phyloP scores from a whole-genome alignment of 257 asterid genomes.

The Cinchona pubescens region DNA sequence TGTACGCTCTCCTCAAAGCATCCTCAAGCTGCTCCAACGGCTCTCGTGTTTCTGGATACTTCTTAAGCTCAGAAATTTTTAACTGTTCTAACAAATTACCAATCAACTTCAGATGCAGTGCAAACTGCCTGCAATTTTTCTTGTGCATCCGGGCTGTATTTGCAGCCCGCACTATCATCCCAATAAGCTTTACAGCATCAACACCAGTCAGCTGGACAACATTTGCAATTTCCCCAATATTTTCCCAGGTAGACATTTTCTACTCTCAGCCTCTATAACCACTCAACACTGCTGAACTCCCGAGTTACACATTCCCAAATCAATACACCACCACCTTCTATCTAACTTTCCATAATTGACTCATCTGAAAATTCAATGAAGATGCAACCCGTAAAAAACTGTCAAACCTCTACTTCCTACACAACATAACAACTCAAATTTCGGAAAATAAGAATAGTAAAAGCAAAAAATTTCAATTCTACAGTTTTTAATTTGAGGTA shows the following conservation, averaged over 20 bases:
- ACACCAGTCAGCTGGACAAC: conserved; percentile 76
- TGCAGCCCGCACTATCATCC: conserved; percentile 82
- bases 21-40: conserved; percentile 88
- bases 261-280: background rate
- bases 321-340: conserved; percentile 1
- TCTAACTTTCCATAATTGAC: background rate
- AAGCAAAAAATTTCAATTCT: conserved; percentile 1
- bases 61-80: conserved; percentile 71
- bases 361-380: conserved; percentile 9
- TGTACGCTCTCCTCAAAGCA: conserved; percentile 78
- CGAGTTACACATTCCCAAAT: conserved; percentile 16
- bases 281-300: conserved; percentile 17
- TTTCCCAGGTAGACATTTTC: conserved; percentile 64
- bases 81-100: conserved; percentile 81
- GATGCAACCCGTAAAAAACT: background rate
- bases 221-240: conserved; percentile 75
- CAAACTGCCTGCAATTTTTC: conserved; percentile 75
- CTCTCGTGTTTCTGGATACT: conserved; percentile 79
- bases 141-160: conserved; percentile 87
- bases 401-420: background rate
- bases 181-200: conserved; percentile 70
- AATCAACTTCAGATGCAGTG: conserved; percentile 70
- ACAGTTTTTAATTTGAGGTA: background rate
- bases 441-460: background rate
- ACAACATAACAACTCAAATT: background rate